Evolutionary conservation across 148 eudicot species (phyloP), one percentile per base, ranked within the genome.

Genomic region (Vaccinium vitisidaea): DNA sequence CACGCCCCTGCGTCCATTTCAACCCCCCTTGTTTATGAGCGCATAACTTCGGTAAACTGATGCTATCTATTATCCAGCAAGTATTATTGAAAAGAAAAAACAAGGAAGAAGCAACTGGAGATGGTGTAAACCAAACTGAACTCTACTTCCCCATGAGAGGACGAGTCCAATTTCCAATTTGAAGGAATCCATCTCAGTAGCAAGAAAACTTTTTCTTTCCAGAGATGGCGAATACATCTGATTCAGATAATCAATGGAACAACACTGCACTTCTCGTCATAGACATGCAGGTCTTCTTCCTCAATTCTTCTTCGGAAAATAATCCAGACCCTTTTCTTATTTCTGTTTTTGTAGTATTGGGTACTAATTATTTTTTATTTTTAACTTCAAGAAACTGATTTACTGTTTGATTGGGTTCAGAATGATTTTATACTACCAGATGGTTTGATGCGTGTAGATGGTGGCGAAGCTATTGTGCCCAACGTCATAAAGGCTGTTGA

Each of bases 211-310:
- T 8, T 83, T 5, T 77, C 36, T 53, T 25, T 52, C 16, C 11
- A n/a, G 43, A 46, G 21, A 84, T 84, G 86, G 79, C 39, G 11
- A 32, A 43, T 54, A 73, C 90, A n/a, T 67, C 30, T 63, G 69
- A 63, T 30, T 50, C 73, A 25, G 81, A 36, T 39, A 71, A 83
- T 5, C 85, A 86, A 65, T 89, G 94, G 97, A 93, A 93, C 30
- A 92, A 89, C 75, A 92, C 98, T 0, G 98, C 99, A 32, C 96
- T 96, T 79, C 87, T 97, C 21, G 95, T 97, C 86, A 94, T 97
- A 25, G 99, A 95, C 79, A 95, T 97, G 98, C 99, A 97, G 95
- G 99, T 94, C 71, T 36, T 18, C 21, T 50, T 1, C 48, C 71
- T n/a, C n/a, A 25, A 19, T 75, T 25, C 50, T 1, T 77, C 23